Evolutionary conservation across 2,329 filamentous ascomycete genomes (phyloP), one percentile per base, ranked within the genome.

Genomic region (Trichothecium sympodiale): DNA sequence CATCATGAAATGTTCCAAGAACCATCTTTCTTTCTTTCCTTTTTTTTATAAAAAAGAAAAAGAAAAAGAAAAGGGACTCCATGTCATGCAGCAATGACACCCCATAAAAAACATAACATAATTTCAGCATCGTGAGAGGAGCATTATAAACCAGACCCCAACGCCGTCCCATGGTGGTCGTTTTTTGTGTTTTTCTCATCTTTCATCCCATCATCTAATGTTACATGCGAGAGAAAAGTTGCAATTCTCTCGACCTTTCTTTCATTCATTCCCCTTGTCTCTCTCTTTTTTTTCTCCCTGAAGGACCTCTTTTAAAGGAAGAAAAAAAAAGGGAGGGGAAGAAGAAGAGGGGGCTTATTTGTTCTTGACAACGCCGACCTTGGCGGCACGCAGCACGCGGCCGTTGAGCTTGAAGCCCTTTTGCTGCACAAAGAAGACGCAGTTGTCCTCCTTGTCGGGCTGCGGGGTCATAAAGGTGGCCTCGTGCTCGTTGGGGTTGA

Each of bases 361-460:
- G 65, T 91, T 94, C 74, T 91, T 94, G 46, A 94, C 88, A 39
- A 95, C 87, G 54, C 89, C 88, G 44, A 96, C 89, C 74, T 96
- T 94, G 55, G 89, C 86, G 44, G 89, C 86, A 59, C 91, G 77
- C 52, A 98, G 63, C 38, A 94, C 72, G 42, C 91, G 73, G 41
- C 89, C 88, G 57, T 98, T 96, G 45, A 96, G 75, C 62, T 77
- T 78, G 69, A 94, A 98, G 36, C 91, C 91, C 71, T 94, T 96
- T 62, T 85, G 84, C 71, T 96, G 89, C 34, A 86, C 86, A 57
- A 81, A 78, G 66, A 96, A 91, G 53, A 95, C 84, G 38, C 78
- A 83, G 49, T 85, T 86, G 53, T 96, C 78, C 60, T 94, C 83
- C 71, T 94, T 93, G 47, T 77, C 87, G 36, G 79, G 73, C 66